A percentile compares a stretch with the other conserved stretches of the same genome.
These are phyloP conservation scores for Rhododendron simsii DNA, from an alignment of 148 eudicot genomes.

Conservation along the genomic window DNA sequence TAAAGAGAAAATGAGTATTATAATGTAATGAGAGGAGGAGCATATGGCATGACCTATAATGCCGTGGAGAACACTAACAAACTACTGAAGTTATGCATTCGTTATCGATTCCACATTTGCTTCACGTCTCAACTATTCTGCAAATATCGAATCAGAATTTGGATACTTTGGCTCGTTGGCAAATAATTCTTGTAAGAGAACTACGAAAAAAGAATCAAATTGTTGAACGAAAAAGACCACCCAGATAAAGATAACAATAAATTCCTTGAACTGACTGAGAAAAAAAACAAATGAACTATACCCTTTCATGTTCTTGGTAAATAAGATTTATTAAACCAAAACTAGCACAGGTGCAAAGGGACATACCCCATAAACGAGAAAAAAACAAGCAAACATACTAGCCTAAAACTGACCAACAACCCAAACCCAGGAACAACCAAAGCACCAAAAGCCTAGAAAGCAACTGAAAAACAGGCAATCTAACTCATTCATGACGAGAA, in stretches of 20 bases:
- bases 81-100: slow-evolving; percentile 23
- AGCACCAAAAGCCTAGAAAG: too few species aligned
- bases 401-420: background rate
- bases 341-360: background rate
- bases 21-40: slow-evolving; percentile 21
- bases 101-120: slow-evolving; percentile 15
- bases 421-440: too few species aligned
- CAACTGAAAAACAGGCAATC: too few species aligned
- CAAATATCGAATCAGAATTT: too few species aligned
- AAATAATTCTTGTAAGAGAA: background rate
- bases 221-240: background rate
- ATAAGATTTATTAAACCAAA: background rate
- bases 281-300: background rate
- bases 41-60: slow-evolving; percentile 54
- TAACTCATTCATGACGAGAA: too few species aligned
- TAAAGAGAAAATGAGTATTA: background rate
- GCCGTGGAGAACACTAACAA: slow-evolving; percentile 33
- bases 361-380: background rate
- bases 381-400: background rate
- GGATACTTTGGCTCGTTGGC: background rate
- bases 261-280: background rate
- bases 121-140: slow-evolving; percentile 5
- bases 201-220: background rate
- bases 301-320: background rate
- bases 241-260: background rate